These are phyloP conservation scores for Cyberlindnera amylophila DNA, from an alignment of 805 yeast species.

Conservation along the genomic window DNA sequence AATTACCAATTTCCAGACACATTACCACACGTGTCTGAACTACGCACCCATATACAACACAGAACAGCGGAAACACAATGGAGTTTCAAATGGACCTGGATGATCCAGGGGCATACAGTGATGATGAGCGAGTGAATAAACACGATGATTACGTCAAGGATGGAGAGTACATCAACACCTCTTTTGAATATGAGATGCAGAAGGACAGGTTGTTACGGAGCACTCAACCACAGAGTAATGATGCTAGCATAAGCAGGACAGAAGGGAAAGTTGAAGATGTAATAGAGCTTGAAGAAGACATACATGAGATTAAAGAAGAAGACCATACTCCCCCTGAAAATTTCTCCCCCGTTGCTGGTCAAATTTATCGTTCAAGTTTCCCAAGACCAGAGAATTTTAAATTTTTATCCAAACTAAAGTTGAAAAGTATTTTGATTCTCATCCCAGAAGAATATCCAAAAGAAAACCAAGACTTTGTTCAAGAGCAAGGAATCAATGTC, in stretches of 20 bases:
- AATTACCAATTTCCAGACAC: too few relatives aligned
- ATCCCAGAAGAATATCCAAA: conserved; percentile 91
- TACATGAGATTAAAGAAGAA: conserved; percentile 20
- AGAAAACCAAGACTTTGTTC: conserved; percentile 64
- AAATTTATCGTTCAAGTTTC: conserved; percentile 83
- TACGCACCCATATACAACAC: neutral
- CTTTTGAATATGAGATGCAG: conserved; percentile 5
- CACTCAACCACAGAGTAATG: conserved; percentile 1
- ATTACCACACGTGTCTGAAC: too few relatives aligned
- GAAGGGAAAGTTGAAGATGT: neutral
- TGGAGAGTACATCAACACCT: conserved; percentile 1
- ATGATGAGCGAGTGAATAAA: conserved; percentile 19
- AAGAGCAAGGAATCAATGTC: conserved; percentile 56
- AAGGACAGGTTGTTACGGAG: conserved; percentile 1
- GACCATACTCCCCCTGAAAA: conserved; percentile 73
- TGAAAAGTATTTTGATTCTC: conserved; percentile 76
- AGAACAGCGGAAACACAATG: conserved; percentile 2
- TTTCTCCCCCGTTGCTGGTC: conserved; percentile 76
- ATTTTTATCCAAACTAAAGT: conserved; percentile 55
- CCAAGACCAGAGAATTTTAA: conserved; percentile 82
- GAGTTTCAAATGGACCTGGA: conserved; percentile 20
- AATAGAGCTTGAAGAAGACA: conserved; percentile 23
- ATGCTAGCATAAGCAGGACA: neutral
- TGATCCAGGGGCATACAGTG: conserved; percentile 13
- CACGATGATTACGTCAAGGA: conserved; percentile 7